Conservation (phyloP, 2,329 filamentous ascomycete genomes). For the Harringtonia aguacate region DNA sequence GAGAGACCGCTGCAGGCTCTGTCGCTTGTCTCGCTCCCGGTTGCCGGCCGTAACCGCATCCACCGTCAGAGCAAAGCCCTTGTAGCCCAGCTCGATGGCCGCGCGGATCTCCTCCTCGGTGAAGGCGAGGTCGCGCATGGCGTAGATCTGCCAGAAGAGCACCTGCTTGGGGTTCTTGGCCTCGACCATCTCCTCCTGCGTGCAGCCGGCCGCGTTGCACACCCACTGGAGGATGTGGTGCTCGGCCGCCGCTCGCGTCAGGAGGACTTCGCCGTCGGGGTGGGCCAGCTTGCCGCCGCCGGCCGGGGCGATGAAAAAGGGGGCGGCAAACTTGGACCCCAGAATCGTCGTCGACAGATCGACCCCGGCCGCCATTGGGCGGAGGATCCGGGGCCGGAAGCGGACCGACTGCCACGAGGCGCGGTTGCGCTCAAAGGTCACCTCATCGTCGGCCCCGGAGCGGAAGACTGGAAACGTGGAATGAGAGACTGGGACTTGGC, state of each 20-base stretch:
- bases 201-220: constrained; percentile 5
- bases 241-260: constrained; percentile 5
- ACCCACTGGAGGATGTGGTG: constrained; percentile 4
- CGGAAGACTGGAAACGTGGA: no score
- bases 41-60: not conserved
- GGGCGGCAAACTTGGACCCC: not conserved
- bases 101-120: not conserved
- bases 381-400: constrained; percentile 1
- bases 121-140: not conserved
- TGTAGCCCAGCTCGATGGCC: not conserved
- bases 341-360: not conserved
- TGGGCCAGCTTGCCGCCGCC: constrained; percentile 12
- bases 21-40: not conserved
- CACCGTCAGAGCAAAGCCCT: not conserved
- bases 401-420: not conserved
- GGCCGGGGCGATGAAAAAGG: constrained; percentile 11
- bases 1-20: no score
- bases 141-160: constrained; percentile 1
- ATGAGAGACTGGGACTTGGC: no score
- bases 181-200: constrained; percentile 1
- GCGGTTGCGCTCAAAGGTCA: not conserved
- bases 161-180: not conserved
- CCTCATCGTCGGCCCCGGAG: not conserved
- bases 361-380: not conserved
- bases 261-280: constrained; percentile 9